Conservation (phyloP, 371 early-diverging fungal genomes). For the Capillidium rhysosporum region DNA sequence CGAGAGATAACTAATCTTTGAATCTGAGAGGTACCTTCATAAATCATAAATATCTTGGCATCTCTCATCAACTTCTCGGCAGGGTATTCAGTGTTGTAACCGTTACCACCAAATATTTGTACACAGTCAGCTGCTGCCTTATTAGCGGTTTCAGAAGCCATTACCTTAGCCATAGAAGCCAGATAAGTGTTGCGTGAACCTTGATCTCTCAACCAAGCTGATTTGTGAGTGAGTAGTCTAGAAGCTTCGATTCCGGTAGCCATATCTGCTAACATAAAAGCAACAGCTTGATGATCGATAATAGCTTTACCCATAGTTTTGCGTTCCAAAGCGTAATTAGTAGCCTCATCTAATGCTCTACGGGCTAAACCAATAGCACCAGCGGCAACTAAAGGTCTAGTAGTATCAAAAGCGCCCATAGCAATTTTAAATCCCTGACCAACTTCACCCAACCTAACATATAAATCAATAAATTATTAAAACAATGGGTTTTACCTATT, state of each 20-base stretch:
- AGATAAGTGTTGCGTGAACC: conserved; percentile 78
- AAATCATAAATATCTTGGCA: conserved; percentile 89
- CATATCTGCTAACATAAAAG: conserved; percentile 95
- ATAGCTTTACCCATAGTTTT: conserved; percentile 92
- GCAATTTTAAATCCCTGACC: conserved; percentile 90
- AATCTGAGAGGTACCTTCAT: conserved; percentile 92
- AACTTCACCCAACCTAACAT: conserved; percentile 26
- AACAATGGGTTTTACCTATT: conserved; percentile 26
- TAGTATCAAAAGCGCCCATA: conserved; percentile 94
- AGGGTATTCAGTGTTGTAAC: conserved; percentile 73
- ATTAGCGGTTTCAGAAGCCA: conserved; percentile 88
- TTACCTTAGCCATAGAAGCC: conserved; percentile 86
- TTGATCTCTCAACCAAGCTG: conserved; percentile 72
- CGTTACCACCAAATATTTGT: conserved; percentile 93
- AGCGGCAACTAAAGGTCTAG: conserved; percentile 79
- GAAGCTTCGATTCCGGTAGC: conserved; percentile 77
- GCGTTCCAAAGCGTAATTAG: conserved; percentile 72
- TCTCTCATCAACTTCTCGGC: conserved; percentile 84
- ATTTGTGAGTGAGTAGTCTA: conserved; percentile 63
- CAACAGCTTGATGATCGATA: conserved; percentile 76
- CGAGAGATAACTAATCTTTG: conserved; percentile 81
- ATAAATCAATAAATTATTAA: background rate
- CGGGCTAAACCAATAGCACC: conserved; percentile 84
- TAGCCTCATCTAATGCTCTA: conserved; percentile 87
- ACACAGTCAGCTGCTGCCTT: conserved; percentile 89